Percentiles rank a stretch among this genome's conserved stretches.
Evolutionary conservation across 768 basidiomycete genomes (phyloP).

Genomic region (Podaxis rugospora): DNA sequence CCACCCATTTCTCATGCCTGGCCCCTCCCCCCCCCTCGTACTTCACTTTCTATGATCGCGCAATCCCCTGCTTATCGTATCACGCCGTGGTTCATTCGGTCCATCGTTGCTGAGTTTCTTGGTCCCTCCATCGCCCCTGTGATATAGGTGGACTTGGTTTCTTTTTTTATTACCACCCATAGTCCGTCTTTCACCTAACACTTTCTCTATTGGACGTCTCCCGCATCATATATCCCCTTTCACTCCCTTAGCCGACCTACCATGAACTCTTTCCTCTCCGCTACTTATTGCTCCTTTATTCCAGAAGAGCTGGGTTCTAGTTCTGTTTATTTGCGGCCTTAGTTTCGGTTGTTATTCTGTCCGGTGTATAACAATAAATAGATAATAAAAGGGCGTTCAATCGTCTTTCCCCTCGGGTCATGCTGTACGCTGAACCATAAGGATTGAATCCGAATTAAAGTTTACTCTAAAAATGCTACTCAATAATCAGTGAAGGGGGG

Average conservation of each 20-base stretch:
- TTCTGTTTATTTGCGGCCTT: not conserved
- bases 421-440: not conserved
- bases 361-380: constrained; percentile 8
- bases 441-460: not conserved
- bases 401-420: not conserved
- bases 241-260: not conserved
- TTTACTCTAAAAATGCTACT: not conserved
- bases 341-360: not conserved
- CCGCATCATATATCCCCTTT: not conserved
- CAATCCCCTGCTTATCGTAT: not conserved
- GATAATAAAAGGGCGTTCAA: not conserved
- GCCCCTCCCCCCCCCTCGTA: not conserved
- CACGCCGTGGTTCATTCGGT: not conserved
- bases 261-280: not conserved
- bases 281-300: constrained; percentile 4
- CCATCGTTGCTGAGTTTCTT: not conserved
- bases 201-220: not conserved
- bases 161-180: not conserved
- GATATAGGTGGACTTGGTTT: not conserved
- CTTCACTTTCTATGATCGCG: not conserved
- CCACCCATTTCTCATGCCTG: not conserved
- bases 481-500: not conserved
- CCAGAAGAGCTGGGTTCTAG: constrained; percentile 4
- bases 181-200: not conserved
- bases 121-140: not conserved